These are phyloP conservation scores for Boletus rufocinnamomeus DNA, from an alignment of 768 basidiomycete species.

Conservation along the genomic window DNA sequence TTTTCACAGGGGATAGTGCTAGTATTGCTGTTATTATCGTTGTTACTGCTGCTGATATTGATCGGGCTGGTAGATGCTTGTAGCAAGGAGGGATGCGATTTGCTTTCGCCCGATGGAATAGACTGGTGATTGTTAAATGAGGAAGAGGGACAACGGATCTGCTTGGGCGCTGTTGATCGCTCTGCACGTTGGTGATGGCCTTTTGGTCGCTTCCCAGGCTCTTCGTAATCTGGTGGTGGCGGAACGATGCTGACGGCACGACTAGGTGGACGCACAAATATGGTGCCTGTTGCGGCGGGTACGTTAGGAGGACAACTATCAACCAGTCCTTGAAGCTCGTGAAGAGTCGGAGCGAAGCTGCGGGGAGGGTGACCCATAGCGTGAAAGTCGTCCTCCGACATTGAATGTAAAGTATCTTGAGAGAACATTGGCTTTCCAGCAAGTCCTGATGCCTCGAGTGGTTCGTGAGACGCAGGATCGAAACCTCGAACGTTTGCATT, in stretches of 20 bases:
- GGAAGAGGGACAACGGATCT: conserved; percentile 2
- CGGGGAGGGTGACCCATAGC: conserved; percentile 19
- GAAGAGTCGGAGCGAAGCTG: conserved; percentile 7
- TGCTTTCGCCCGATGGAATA: conserved; percentile 3
- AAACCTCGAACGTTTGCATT: conserved; percentile 13
- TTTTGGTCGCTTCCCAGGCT: conserved; percentile 18
- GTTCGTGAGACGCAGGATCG: conserved; percentile 3
- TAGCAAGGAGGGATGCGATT: conserved; percentile 12
- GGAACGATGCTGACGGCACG: conserved; percentile 36
- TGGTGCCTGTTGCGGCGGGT: neutral
- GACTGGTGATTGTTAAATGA: conserved; percentile 10
- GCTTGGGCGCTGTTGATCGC: conserved; percentile 7
- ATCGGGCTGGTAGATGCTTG: conserved; percentile 28
- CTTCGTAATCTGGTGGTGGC: conserved; percentile 27
- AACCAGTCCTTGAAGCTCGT: conserved; percentile 1
- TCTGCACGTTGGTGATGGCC: conserved; percentile 12
- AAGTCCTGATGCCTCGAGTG: conserved; percentile 2
- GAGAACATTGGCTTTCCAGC: conserved; percentile 10
- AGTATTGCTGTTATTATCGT: conserved; percentile 25
- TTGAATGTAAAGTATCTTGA: conserved; percentile 27
- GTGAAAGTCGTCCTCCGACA: conserved; percentile 42
- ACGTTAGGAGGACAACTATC: neutral
- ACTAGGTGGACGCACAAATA: conserved; percentile 26
- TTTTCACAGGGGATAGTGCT: conserved; percentile 22
- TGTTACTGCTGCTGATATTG: conserved; percentile 24